A percentile compares a stretch with the other conserved stretches of the same genome.
phyloP scores from a whole-genome alignment of 1,284 basidiomycete genomes.

The Waitea zeae region DNA sequence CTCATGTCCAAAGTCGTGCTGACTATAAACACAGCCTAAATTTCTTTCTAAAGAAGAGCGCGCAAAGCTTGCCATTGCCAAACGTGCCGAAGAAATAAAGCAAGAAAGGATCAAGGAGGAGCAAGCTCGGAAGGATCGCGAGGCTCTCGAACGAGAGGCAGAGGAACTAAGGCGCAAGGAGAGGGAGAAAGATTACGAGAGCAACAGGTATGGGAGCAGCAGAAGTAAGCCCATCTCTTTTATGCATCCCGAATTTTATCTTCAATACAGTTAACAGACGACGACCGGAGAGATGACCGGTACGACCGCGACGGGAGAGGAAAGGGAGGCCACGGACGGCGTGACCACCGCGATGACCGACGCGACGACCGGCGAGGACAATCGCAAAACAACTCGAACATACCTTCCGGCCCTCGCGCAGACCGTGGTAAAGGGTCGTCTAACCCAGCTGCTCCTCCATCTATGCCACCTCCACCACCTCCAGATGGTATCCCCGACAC shows the following conservation, averaged over 20 bases:
- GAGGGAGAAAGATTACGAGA: slow-evolving; percentile 16
- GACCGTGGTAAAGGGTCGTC: slow-evolving; percentile 33
- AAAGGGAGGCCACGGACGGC: slow-evolving; percentile 11
- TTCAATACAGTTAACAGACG: slow-evolving; percentile 17
- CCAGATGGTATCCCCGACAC: too few relatives aligned
- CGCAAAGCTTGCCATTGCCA: slow-evolving; percentile 73
- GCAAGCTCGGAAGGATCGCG: slow-evolving; percentile 34
- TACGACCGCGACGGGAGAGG: slow-evolving; percentile 15
- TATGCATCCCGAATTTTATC: slow-evolving; percentile 7
- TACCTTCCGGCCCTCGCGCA: slow-evolving; percentile 75
- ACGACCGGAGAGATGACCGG: slow-evolving; percentile 37
- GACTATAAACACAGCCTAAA: slow-evolving; percentile 43
- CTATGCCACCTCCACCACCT: slow-evolving; percentile 4
- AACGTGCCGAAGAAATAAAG: slow-evolving; percentile 64
- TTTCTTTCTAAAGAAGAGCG: slow-evolving; percentile 83
- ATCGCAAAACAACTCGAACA: slow-evolving; percentile 16
- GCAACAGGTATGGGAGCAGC: slow-evolving; percentile 19
- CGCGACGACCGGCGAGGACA: slow-evolving; percentile 14
- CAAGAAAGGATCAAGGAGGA: slow-evolving; percentile 51
- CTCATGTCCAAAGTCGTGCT: neutral
- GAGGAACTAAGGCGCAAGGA: slow-evolving; percentile 41
- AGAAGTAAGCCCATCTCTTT: slow-evolving; percentile 29
- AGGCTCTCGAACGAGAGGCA: slow-evolving; percentile 57
- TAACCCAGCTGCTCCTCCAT: slow-evolving; percentile 21
- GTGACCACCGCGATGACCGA: slow-evolving; percentile 15